Percentiles rank a stretch among this genome's conserved stretches.
These are phyloP conservation scores for Prunus persica DNA, from an alignment of 306 rosid species.

Conservation along the genomic window Prunus_persica_NCBIv2 NC_034013.1:1991001-1991500, in stretches of 20 bases:
- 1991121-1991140: slow-evolving; percentile 91
- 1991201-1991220: slow-evolving; percentile 79
- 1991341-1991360: not conserved
- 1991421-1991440: not conserved
- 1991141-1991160: slow-evolving; percentile 82
- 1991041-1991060: not conserved
- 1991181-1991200: slow-evolving; percentile 87
- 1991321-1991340: slow-evolving; percentile 33
- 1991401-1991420: not conserved
- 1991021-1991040: not conserved
- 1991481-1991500: not conserved
- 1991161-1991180: slow-evolving; percentile 85
- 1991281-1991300: slow-evolving; percentile 42
- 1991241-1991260: slow-evolving; percentile 98
- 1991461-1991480: not conserved
- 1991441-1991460: not conserved
- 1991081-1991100: not conserved
- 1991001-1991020: not conserved
- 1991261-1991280: slow-evolving; percentile 77
- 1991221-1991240: slow-evolving; percentile 96
- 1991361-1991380: not conserved
- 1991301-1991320: slow-evolving; percentile 73
- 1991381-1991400: not conserved
- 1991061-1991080: not conserved
- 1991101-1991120: slow-evolving; percentile 74